phyloP scores from a whole-genome alignment of 129 eudicot species.

The Helichrysum umbraculigerum region DNA sequence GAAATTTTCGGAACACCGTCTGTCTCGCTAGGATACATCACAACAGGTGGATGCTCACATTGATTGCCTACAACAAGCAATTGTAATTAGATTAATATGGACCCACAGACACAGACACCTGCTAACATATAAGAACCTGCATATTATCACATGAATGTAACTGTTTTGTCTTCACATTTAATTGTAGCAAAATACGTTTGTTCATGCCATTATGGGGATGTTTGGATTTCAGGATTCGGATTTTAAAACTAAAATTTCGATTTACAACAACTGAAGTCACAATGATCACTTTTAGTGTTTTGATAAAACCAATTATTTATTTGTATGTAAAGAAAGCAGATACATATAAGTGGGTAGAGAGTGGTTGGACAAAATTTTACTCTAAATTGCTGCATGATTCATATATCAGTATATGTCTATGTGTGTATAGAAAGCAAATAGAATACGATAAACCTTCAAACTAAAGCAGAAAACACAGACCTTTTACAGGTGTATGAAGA shows the following conservation, averaged over 20 bases:
- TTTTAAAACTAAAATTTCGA: not conserved
- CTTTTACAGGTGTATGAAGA: constrained; percentile 68
- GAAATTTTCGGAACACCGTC: constrained; percentile 62
- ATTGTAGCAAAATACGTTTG: not conserved
- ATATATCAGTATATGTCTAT: too few relatives aligned
- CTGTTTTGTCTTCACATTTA: not conserved
- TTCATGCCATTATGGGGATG: not conserved
- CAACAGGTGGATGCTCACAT: constrained; percentile 39
- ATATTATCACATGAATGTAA: not conserved
- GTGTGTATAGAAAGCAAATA: not conserved
- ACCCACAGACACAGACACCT: not conserved
- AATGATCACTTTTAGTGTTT: not conserved
- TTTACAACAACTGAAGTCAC: not conserved
- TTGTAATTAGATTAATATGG: not conserved
- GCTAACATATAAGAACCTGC: not conserved
- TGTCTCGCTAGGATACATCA: constrained; percentile 45
- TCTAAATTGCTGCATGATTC: too few relatives aligned
- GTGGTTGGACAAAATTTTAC: too few relatives aligned
- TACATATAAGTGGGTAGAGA: not conserved
- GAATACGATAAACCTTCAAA: not conserved
- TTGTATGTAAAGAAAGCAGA: not conserved
- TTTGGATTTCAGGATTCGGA: not conserved
- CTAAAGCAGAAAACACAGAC: constrained; percentile 33
- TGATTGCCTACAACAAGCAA: constrained; percentile 49
- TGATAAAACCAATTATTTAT: not conserved